Percentiles rank a stretch among this genome's conserved stretches.
Evolutionary conservation across 345 rosid species (phyloP).

Genomic region (Citrus reticulata): DNA sequence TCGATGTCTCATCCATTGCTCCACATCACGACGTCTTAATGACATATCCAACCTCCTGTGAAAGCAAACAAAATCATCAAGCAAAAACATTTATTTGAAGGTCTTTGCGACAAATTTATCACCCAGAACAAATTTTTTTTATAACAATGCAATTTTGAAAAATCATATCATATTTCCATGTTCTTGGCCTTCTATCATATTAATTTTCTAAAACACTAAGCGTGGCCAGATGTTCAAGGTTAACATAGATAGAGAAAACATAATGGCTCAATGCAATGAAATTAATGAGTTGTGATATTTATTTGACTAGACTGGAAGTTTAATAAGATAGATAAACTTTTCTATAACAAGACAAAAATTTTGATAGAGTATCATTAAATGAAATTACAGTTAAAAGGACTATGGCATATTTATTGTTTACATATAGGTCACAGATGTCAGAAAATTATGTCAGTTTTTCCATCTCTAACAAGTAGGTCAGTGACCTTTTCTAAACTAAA

Average conservation of each 20-base stretch:
- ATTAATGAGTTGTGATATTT: neutral
- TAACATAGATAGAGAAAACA: neutral
- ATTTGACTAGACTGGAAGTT: too few species aligned
- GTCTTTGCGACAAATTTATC: too few species aligned
- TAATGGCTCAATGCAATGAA: neutral
- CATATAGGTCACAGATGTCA: too few species aligned
- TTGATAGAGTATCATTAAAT: neutral
- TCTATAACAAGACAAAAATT: neutral
- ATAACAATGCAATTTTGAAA: neutral
- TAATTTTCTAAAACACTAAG: neutral
- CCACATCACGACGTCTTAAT: conserved; percentile 83
- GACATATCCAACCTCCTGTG: conserved; percentile 79
- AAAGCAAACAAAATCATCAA: conserved; percentile 9
- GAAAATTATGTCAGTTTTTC: too few species aligned
- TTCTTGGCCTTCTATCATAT: neutral
- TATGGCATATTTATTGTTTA: neutral
- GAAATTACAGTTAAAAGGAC: neutral
- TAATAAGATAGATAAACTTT: too few species aligned
- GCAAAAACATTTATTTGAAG: neutral
- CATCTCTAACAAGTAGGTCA: too few species aligned
- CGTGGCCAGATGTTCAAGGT: neutral
- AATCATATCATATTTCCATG: neutral
- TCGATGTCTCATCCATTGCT: conserved; percentile 95
- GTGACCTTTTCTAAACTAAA: too few species aligned
- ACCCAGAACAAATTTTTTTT: neutral